These are phyloP conservation scores for Saccharomycopsis amapae DNA, from an alignment of 805 yeast species.

Conservation along the genomic window DNA sequence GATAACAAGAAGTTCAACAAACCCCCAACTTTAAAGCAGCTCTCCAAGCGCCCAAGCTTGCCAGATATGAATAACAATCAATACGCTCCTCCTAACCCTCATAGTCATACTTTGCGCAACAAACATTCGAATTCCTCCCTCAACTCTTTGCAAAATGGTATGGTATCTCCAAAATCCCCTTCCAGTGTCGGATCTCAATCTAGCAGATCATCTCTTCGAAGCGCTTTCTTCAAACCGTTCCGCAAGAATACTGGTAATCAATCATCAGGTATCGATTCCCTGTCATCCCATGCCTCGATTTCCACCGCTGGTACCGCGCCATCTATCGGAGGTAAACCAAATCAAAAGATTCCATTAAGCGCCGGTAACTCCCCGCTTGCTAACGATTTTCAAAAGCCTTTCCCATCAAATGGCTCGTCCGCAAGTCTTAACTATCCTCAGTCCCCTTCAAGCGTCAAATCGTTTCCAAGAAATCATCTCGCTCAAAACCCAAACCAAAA, in stretches of 20 bases:
- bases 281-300: slow-evolving; percentile 4
- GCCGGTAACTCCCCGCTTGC: too few relatives aligned
- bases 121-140: not conserved
- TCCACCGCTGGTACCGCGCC: too few relatives aligned
- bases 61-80: slow-evolving; percentile 1
- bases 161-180: slow-evolving; percentile 2
- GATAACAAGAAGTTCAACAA: not conserved
- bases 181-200: not conserved
- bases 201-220: slow-evolving; percentile 7
- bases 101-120: not conserved
- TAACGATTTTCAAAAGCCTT: too few relatives aligned
- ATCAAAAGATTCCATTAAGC: too few relatives aligned
- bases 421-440: too few relatives aligned
- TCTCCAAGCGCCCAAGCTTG: slow-evolving; percentile 15
- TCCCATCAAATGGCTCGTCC: too few relatives aligned
- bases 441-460: too few relatives aligned
- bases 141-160: slow-evolving; percentile 1
- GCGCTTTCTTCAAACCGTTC: slow-evolving; percentile 17
- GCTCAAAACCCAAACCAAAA: too few relatives aligned
- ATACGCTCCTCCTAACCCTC: not conserved
- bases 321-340: too few relatives aligned
- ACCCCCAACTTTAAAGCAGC: slow-evolving; percentile 4
- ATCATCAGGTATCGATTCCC: not conserved
- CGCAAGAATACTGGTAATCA: slow-evolving; percentile 3
- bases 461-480: too few relatives aligned